These are phyloP conservation scores for Gossypium thurberi DNA, from an alignment of 345 rosid genomes.

Conservation along the genomic window DNA sequence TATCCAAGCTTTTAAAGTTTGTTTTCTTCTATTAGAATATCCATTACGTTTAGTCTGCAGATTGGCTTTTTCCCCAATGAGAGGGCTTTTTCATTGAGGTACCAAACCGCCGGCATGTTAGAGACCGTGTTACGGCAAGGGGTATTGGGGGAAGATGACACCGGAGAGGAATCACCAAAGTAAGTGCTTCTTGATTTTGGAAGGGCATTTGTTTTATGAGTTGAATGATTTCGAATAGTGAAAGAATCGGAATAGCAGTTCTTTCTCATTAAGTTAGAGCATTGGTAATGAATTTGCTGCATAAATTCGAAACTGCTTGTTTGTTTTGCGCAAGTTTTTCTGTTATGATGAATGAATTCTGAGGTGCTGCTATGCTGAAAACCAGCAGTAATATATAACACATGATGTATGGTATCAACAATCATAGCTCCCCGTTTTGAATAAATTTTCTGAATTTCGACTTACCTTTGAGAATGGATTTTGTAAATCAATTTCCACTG, in stretches of 20 bases:
- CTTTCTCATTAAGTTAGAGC: background rate
- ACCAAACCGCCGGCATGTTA: conserved; percentile 89
- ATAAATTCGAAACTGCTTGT: background rate
- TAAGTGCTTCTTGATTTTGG: conserved; percentile 22
- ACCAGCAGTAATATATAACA: background rate
- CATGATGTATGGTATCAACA: background rate
- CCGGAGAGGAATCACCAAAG: conserved; percentile 91
- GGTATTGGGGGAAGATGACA: conserved; percentile 92
- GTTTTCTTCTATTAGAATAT: conserved; percentile 32
- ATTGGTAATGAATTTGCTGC: background rate
- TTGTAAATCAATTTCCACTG: no score
- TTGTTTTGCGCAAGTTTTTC: background rate
- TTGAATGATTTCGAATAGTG: background rate
- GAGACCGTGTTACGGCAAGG: conserved; percentile 82
- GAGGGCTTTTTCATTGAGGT: conserved; percentile 75
- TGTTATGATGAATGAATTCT: background rate
- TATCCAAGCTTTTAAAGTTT: background rate
- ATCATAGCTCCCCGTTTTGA: background rate
- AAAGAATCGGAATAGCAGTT: background rate
- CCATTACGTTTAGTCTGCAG: conserved; percentile 75
- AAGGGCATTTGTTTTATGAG: background rate
- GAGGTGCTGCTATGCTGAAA: background rate
- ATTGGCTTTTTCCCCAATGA: conserved; percentile 74
- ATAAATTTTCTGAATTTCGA: background rate
- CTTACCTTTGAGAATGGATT: background rate